phyloP scores from a whole-genome alignment of 1,139 yeast genomes.

The Nematodospora anomalae region DNA sequence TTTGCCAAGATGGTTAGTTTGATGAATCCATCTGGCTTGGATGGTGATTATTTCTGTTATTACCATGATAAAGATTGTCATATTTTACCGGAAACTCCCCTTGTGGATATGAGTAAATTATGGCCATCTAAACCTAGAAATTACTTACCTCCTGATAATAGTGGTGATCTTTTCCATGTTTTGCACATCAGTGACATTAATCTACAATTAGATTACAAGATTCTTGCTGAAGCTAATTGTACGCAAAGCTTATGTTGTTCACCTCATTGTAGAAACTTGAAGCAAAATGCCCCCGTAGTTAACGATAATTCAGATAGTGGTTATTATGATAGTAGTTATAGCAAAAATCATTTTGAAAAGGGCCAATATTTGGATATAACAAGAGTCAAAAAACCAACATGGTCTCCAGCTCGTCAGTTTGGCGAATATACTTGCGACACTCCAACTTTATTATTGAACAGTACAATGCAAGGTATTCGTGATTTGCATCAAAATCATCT shows the following conservation, averaged over 20 bases:
- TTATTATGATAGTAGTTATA: slow-evolving; percentile 26
- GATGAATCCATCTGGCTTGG: slow-evolving; percentile 49
- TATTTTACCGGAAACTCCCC: slow-evolving; percentile 43
- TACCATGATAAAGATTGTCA: slow-evolving; percentile 45
- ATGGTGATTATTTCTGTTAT: slow-evolving; percentile 56
- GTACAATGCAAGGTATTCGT: slow-evolving; percentile 26
- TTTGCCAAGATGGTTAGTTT: slow-evolving; percentile 46
- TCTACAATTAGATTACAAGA: slow-evolving; percentile 25
- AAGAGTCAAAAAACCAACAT: slow-evolving; percentile 15
- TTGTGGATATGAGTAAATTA: slow-evolving; percentile 36
- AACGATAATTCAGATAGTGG: slow-evolving; percentile 18
- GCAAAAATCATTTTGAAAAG: slow-evolving; percentile 22
- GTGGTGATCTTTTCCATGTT: slow-evolving; percentile 24
- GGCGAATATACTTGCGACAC: slow-evolving; percentile 34
- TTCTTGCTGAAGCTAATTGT: slow-evolving; percentile 32
- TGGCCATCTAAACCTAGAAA: slow-evolving; percentile 40
- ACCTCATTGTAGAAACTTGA: slow-evolving; percentile 21
- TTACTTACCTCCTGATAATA: slow-evolving; percentile 25
- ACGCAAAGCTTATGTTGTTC: slow-evolving; percentile 29
- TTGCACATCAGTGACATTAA: slow-evolving; percentile 31
- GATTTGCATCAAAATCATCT: slow-evolving; percentile 25
- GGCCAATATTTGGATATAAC: slow-evolving; percentile 25
- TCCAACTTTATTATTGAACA: slow-evolving; percentile 29
- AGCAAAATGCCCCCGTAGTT: slow-evolving; percentile 12
- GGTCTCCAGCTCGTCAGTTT: slow-evolving; percentile 32